Conservation (phyloP, 2,329 filamentous ascomycete species). For the Colletotrichum gloeosporioides region DNA sequence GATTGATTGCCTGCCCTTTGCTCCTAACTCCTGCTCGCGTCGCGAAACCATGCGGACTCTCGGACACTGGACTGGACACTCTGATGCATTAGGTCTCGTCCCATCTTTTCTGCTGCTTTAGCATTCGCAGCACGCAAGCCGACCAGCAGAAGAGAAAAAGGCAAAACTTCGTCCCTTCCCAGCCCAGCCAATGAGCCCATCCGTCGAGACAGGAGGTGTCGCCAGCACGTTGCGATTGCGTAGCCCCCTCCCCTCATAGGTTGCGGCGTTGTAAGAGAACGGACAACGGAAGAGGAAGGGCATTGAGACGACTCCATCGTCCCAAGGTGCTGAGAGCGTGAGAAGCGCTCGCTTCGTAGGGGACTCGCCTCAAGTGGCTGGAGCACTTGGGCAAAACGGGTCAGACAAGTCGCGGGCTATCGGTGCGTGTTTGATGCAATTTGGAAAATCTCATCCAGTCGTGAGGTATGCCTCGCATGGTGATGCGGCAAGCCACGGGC, state of each 20-base stretch:
- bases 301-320: constrained; percentile 13
- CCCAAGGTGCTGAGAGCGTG: not conserved
- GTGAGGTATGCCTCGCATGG: not conserved
- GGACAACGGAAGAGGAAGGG: not conserved
- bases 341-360: not conserved
- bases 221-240: constrained; percentile 8
- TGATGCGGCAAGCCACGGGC: not conserved
- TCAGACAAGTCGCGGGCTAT: constrained; percentile 5
- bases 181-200: not conserved
- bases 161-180: not conserved
- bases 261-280: not conserved
- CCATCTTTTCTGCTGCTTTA: not conserved
- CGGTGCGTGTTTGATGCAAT: constrained; percentile 7
- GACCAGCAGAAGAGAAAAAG: not conserved
- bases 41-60: not conserved
- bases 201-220: constrained; percentile 10
- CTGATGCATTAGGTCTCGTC: not conserved
- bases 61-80: not conserved
- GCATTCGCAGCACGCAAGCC: not conserved
- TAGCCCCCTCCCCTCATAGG: not conserved
- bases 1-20: not conserved
- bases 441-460: not conserved
- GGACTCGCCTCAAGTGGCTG: constrained; percentile 9
- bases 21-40: not conserved
- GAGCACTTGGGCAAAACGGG: not conserved